Evolutionary conservation across 202 grass and related monocot genomes (phyloP).

Genomic region (Digitaria exilis): DNA sequence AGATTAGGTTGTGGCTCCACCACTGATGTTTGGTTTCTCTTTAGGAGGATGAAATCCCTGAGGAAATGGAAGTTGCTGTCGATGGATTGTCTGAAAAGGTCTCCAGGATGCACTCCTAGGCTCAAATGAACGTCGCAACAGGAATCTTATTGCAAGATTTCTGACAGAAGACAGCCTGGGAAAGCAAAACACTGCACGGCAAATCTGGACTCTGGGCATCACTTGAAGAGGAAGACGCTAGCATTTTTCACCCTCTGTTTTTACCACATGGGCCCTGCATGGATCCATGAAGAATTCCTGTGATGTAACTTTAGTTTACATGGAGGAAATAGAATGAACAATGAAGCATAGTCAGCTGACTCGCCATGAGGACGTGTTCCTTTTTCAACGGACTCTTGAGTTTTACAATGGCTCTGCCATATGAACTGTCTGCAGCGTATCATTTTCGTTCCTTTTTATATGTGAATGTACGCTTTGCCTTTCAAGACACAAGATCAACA

Average conservation of each 20-base stretch:
- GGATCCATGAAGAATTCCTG: constrained; percentile 23
- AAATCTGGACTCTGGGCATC: constrained; percentile 14
- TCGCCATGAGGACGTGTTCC: neutral
- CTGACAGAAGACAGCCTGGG: neutral
- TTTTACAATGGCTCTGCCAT: neutral
- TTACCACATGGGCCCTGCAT: constrained; percentile 1
- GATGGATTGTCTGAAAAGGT: constrained; percentile 52
- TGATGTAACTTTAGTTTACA: constrained; percentile 5
- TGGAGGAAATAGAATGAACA: neutral
- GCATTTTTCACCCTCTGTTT: neutral
- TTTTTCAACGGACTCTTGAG: neutral
- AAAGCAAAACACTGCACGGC: constrained; percentile 17
- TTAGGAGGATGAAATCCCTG: constrained; percentile 46
- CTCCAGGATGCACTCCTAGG: constrained; percentile 49
- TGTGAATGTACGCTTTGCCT: neutral
- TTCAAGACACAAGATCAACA: neutral
- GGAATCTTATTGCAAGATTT: neutral
- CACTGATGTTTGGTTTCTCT: neutral
- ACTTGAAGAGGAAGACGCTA: neutral
- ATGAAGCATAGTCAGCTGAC: neutral
- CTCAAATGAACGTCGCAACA: neutral
- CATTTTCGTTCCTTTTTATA: neutral
- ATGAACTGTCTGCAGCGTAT: neutral
- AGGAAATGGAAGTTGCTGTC: constrained; percentile 43
- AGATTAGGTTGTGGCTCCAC: constrained; percentile 1